Percentiles rank a stretch among this genome's conserved stretches.
Evolutionary conservation across 2,329 filamentous ascomycete genomes (phyloP).

Genomic region (Talaromyces sp.): DNA sequence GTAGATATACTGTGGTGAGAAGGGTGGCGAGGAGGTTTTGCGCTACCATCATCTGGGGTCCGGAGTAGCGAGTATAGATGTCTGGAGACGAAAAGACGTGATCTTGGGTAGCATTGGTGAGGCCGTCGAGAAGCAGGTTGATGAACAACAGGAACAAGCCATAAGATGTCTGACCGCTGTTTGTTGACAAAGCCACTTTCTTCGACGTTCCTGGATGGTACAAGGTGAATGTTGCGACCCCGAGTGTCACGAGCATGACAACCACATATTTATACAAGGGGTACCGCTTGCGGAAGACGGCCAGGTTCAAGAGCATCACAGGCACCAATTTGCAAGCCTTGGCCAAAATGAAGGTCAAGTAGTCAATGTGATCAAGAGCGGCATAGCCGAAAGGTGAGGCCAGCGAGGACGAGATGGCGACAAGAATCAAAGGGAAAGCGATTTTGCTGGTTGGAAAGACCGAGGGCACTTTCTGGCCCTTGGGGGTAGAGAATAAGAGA

Average conservation of each 20-base stretch:
- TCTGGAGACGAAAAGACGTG: slow-evolving; percentile 70
- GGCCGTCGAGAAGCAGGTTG: slow-evolving; percentile 90
- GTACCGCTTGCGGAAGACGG: slow-evolving; percentile 82
- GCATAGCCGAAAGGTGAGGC: slow-evolving; percentile 96
- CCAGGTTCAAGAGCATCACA: slow-evolving; percentile 95
- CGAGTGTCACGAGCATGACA: slow-evolving; percentile 81
- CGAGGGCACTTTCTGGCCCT: slow-evolving; percentile 38
- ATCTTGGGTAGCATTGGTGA: slow-evolving; percentile 96
- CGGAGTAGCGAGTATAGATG: slow-evolving; percentile 71
- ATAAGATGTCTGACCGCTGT: slow-evolving; percentile 61
- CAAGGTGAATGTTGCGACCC: slow-evolving; percentile 91
- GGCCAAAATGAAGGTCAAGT: slow-evolving; percentile 94
- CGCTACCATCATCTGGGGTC: slow-evolving; percentile 99
- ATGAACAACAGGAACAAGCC: slow-evolving; percentile 79
- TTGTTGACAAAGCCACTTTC: slow-evolving; percentile 49
- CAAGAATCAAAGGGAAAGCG: slow-evolving; percentile 72
- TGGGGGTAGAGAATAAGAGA: slow-evolving; percentile 62
- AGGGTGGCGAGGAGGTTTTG: slow-evolving; percentile 84
- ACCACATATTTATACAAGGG: slow-evolving; percentile 96
- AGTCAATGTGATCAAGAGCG: slow-evolving; percentile 88
- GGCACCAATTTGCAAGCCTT: slow-evolving; percentile 99
- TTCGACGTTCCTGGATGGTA: slow-evolving; percentile 65
- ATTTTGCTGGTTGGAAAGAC: slow-evolving; percentile 76
- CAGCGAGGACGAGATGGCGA: slow-evolving; percentile 81
- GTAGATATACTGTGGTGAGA: slow-evolving; percentile 71